Percentiles rank a stretch among this genome's conserved stretches.
phyloP scores from a whole-genome alignment of 2,329 filamentous ascomycete species.

The Teratosphaeria pseudoeucalypti region DNA sequence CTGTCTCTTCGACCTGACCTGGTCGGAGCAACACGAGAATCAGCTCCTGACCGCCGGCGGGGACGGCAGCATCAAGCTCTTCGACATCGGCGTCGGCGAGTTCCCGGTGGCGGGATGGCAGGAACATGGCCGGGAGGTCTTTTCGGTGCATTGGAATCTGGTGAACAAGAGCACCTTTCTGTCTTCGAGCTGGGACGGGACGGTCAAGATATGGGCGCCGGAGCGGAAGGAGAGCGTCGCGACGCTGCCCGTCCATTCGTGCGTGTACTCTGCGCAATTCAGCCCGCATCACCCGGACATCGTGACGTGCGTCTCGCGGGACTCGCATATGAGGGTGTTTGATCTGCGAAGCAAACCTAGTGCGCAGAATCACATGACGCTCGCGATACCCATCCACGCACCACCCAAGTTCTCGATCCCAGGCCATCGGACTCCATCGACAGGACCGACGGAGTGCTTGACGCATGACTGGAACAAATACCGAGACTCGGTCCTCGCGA shows the following conservation, averaged over 20 bases:
- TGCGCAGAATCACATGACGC: constrained; percentile 76
- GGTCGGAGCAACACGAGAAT: constrained; percentile 95
- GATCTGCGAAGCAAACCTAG: constrained; percentile 80
- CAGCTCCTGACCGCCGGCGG: constrained; percentile 82
- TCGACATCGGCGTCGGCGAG: constrained; percentile 68
- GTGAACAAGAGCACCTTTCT: constrained; percentile 83
- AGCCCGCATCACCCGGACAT: constrained; percentile 78
- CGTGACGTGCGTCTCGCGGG: constrained; percentile 77
- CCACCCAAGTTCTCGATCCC: constrained; percentile 44
- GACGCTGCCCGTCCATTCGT: constrained; percentile 83
- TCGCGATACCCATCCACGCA: constrained; percentile 74
- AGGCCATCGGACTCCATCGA: constrained; percentile 29
- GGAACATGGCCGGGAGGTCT: constrained; percentile 88
- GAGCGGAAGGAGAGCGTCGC: constrained; percentile 54
- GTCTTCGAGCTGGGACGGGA: constrained; percentile 91
- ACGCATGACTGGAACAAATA: constrained; percentile 99
- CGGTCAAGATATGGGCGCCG: constrained; percentile 91
- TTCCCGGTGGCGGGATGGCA: constrained; percentile 88
- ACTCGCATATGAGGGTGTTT: constrained; percentile 82
- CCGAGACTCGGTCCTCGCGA: constrained; percentile 70
- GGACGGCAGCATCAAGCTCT: constrained; percentile 90
- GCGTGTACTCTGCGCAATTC: constrained; percentile 88
- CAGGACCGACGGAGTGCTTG: constrained; percentile 67
- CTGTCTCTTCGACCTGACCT: constrained; percentile 85
- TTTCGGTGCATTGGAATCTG: constrained; percentile 86